Base-by-base conservation (phyloP, 73 alveolate species). In the Paramecium sexaurelia region DNA sequence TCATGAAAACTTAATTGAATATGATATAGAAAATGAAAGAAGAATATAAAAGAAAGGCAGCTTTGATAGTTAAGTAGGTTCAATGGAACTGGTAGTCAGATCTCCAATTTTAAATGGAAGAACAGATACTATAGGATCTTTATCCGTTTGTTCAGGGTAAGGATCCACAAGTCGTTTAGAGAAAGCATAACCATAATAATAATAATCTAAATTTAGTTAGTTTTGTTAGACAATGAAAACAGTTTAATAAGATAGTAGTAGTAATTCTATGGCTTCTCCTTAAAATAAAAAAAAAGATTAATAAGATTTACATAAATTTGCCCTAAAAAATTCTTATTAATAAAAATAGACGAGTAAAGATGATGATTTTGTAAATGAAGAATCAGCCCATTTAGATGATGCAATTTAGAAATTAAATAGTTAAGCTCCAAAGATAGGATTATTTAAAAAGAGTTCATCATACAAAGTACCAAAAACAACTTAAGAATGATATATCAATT, bases 91-190 rank as follows among this genome's bases (percentile, higher is more conserved):
- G 27, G 57, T 36, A 55, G 40, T 41, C 10, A 84, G 75, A 55
- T 33, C 82, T 24, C 84, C 92, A 55, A 51, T 27, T n/a, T 32
- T 84, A 82, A 84, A 84, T 84, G 92, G 92, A 13, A 43, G 84
- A 29, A 84, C 55, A 1, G 92, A 84, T 26, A 84, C 92, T 27
- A 82, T 84, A 17, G 92, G 92, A 24, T 55, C 84, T 10, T 55
- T 84, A 84, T 55, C 84, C 32, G 37, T 45, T 6, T 84, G 84
- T 24, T 43, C 84, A 32, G 55, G 55, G 15, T 84, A 55, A 20
- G 39, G 33, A 57, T 20, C 82, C 3, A 9, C 15, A 19, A 57
- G 17, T 11, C 15, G 33, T 8, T 15, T 57, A 22, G 82, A 57
- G 10, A 57, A 57, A 11, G 17, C 17, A 27, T 27, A 17, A 57